Conservation (phyloP, 306 rosid species). For the Luffa aegyptiaca region DNA sequence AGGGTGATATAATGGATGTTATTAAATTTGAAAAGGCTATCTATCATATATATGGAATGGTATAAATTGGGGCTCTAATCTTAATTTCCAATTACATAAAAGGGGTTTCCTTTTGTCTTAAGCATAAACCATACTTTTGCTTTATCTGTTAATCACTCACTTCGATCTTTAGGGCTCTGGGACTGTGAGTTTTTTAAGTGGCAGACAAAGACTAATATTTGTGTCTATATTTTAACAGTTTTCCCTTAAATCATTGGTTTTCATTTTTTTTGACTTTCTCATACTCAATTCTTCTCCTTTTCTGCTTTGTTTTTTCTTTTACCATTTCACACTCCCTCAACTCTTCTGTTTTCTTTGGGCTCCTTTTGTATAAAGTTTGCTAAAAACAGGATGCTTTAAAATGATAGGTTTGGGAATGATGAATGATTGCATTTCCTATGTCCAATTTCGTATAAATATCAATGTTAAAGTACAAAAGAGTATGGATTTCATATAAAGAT, state of each 20-base stretch:
- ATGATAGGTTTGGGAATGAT: background rate
- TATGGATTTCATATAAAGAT: too few species aligned
- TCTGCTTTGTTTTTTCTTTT: background rate
- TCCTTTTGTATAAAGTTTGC: background rate
- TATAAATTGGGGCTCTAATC: background rate
- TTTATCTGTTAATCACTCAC: conserved; percentile 3
- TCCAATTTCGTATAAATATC: background rate
- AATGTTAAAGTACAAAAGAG: background rate
- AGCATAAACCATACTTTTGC: background rate
- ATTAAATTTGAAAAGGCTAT: background rate
- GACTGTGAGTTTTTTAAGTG: background rate
- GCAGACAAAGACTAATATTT: conserved; percentile 4
- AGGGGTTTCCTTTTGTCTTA: conserved; percentile 2
- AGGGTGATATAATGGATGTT: background rate
- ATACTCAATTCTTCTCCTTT: background rate
- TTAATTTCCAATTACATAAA: background rate
- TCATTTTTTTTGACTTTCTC: background rate
- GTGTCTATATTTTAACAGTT: background rate
- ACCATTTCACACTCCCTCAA: background rate
- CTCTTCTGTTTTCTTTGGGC: background rate
- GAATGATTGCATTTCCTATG: background rate
- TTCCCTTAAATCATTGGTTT: background rate
- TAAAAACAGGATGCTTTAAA: background rate
- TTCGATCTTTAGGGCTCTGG: background rate
- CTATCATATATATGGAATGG: background rate